These are phyloP conservation scores for Sonneratia alba DNA, from an alignment of 345 rosid species.

Conservation along the genomic window DNA sequence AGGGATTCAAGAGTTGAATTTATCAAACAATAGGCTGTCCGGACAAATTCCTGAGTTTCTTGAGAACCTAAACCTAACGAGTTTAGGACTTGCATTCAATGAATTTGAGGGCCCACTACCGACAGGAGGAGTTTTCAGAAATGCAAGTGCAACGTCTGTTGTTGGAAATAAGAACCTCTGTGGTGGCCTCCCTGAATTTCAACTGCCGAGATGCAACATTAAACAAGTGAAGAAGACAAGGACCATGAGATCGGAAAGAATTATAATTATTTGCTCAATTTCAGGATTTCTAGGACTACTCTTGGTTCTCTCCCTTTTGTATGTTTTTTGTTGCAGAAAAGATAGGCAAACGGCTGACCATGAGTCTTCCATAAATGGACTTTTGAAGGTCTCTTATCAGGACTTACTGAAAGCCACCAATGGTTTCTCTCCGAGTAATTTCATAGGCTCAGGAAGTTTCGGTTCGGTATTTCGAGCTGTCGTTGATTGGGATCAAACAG, in stretches of 20 bases:
- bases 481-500: neutral
- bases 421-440: neutral
- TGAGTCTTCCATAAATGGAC: neutral
- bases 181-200: neutral
- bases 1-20: neutral
- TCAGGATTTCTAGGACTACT: neutral
- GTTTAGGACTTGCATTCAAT: conserved; percentile 15
- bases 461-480: conserved; percentile 2
- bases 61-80: neutral
- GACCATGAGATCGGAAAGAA: fast-evolving
- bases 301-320: neutral
- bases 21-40: neutral
- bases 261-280: neutral
- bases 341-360: neutral
- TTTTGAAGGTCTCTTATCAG: neutral
- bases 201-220: neutral
- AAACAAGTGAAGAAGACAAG: neutral
- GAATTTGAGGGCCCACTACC: conserved; percentile 16
- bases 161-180: conserved; percentile 1
- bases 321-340: neutral
- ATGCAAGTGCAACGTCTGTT: neutral
- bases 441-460: conserved; percentile 1
- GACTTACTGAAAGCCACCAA: neutral
- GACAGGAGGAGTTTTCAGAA: conserved; percentile 7
- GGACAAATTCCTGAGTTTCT: conserved; percentile 9